Base-by-base conservation (phyloP, 2,329 filamentous ascomycete species). In the Botrytis fabae region DNA sequence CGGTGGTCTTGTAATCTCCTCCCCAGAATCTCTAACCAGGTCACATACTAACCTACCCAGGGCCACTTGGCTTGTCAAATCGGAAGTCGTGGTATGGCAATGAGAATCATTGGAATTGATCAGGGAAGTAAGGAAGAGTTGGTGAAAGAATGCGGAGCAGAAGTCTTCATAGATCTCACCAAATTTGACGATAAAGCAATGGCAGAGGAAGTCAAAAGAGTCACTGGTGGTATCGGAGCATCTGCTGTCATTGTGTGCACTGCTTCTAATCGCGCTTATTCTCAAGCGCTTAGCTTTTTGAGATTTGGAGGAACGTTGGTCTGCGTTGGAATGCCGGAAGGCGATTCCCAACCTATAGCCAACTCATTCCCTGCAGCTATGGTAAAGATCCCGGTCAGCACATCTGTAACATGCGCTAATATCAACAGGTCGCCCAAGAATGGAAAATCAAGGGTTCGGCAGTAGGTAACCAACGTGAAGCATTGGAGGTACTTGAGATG, bases 21-120 rank as follows among this genome's bases (percentile, higher is more conserved):
- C 32, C 16, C 38, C 25, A 60, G 38, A 40, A 54, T 42, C 61
- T 38, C 22, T 22, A 59, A 28, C 51, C 22, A 32, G 61, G 32
- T 60, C 32, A 25, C 60, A 42, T 54, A 59, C 72, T 73, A 51
- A 73, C 48, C 40, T 62, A 46, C 22, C 12, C 61, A 80, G 78
- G 89, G 90, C 48, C 89, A 91, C 82, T 81, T 91, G 16, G 89
- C 87, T 2, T 84, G 85, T n/a, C 89, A 92, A 77, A 86, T 91
- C 70, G 88, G 87, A 12, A 82, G 84, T 48, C 81, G 82, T n/a
- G 90, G 86, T 4, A 90, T 92, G 84, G 89, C 87, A 18, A 83
- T 89, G 75, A 85, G 90, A 62, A 88, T 91, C 51, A 89, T 92
- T 73, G 90, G 89, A 40, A 86, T 92, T 78, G 91, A 92, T 79